phyloP scores from a whole-genome alignment of 768 basidiomycete species.

The Panaeolus papilionaceus region DNA sequence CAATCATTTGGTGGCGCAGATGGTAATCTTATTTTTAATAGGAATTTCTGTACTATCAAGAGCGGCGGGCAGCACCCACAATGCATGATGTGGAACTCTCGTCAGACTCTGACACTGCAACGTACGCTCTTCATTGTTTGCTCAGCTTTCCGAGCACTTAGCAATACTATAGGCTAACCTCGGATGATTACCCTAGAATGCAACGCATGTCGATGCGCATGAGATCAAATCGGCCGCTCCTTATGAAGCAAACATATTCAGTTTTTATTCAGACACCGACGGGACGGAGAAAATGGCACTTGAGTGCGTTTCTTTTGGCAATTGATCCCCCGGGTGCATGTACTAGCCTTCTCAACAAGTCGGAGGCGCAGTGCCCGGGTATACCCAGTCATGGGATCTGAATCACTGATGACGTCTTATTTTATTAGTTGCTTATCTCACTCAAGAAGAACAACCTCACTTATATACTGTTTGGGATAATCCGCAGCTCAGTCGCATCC shows the following conservation, averaged over 20 bases:
- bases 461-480: slow-evolving; percentile 67
- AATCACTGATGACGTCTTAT: slow-evolving; percentile 14
- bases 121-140: slow-evolving; percentile 36
- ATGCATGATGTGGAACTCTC: slow-evolving; percentile 48
- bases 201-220: slow-evolving; percentile 2
- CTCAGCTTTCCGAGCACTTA: slow-evolving; percentile 11
- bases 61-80: slow-evolving; percentile 56
- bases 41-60: slow-evolving; percentile 83
- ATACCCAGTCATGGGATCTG: slow-evolving; percentile 10
- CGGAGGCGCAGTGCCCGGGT: neutral
- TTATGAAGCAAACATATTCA: slow-evolving; percentile 84
- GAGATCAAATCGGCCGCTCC: slow-evolving; percentile 28
- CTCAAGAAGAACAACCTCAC: slow-evolving; percentile 61
- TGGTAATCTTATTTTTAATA: slow-evolving; percentile 32
- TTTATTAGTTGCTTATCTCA: slow-evolving; percentile 76
- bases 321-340: neutral
- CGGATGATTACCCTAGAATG: slow-evolving; percentile 14
- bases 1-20: slow-evolving; percentile 16
- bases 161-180: slow-evolving; percentile 3
- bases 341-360: neutral
- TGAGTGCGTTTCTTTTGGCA: slow-evolving; percentile 55
- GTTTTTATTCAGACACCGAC: slow-evolving; percentile 70
- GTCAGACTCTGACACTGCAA: slow-evolving; percentile 54
- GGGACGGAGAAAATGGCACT: slow-evolving; percentile 82
- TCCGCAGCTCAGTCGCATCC: slow-evolving; percentile 55